Evolutionary conservation across 2,329 filamentous ascomycete species (phyloP).

Genomic region (Reticulascus tulasneorum): DNA sequence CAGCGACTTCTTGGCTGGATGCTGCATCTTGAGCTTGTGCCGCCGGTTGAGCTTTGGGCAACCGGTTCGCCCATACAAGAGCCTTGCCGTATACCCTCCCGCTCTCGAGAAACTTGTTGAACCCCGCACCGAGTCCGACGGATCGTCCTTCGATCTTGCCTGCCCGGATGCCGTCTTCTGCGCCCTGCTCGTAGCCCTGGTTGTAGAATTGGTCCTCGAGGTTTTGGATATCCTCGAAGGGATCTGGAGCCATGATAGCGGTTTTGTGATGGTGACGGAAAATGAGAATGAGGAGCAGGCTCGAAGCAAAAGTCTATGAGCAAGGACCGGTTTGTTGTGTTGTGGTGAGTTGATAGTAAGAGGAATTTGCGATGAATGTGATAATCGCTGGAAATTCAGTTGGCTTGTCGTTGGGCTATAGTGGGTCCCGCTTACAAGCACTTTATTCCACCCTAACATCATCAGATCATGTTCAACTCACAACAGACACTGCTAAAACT

Average conservation of each 20-base stretch:
- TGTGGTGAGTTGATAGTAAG: no score
- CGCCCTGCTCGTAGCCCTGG: conserved; percentile 74
- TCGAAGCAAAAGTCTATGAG: no score
- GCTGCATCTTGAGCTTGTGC: conserved; percentile 2
- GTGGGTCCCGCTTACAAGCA: no score
- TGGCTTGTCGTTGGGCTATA: no score
- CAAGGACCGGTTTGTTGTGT: no score
- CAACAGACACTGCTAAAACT: no score
- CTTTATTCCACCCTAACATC: no score
- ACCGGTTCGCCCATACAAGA: conserved; percentile 76
- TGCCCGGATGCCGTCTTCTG: conserved; percentile 69
- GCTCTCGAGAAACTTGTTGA: conserved; percentile 83
- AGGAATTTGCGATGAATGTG: no score
- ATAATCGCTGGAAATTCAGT: no score
- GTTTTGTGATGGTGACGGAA: neutral
- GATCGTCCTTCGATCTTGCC: conserved; percentile 85
- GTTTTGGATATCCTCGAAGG: conserved; percentile 54
- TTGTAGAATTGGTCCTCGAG: conserved; percentile 71
- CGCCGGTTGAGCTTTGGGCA: conserved; percentile 28
- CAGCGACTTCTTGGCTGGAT: conserved; percentile 1
- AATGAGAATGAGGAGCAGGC: no score
- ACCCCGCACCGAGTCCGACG: conserved; percentile 88
- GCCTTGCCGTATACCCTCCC: conserved; percentile 75
- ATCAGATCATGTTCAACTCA: no score
- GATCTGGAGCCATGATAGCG: conserved; percentile 35